These are phyloP conservation scores for Mycena maculata DNA, from an alignment of 768 basidiomycete species.

Conservation along the genomic window DNA sequence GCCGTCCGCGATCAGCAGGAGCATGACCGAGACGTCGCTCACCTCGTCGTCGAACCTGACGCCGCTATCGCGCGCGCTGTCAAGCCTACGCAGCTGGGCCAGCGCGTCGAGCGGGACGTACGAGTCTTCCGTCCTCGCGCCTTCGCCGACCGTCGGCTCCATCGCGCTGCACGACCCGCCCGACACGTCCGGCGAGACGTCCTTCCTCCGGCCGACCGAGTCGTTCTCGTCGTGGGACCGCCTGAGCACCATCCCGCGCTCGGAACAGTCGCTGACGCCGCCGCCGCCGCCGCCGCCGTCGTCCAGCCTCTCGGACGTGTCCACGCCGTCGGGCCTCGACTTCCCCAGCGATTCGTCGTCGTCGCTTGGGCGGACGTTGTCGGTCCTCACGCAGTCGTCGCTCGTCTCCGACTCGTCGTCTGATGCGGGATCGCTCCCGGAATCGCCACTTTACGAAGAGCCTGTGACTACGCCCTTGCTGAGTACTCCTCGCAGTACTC, in stretches of 20 bases:
- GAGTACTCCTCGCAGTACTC: slow-evolving; percentile 37
- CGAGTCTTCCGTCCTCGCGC: slow-evolving; percentile 79
- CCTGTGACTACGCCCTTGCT: slow-evolving; percentile 27
- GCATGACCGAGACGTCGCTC: slow-evolving; percentile 21
- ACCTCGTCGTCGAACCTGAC: slow-evolving; percentile 29
- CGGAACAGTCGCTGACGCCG: slow-evolving; percentile 45
- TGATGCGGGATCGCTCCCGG: not conserved
- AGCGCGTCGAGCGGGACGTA: slow-evolving; percentile 75
- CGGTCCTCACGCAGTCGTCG: slow-evolving; percentile 30
- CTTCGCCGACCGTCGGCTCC: slow-evolving; percentile 73
- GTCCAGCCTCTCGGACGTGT: slow-evolving; percentile 30
- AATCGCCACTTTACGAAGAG: slow-evolving; percentile 14
- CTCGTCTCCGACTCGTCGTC: slow-evolving; percentile 27
- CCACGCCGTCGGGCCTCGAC: slow-evolving; percentile 28
- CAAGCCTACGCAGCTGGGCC: slow-evolving; percentile 57
- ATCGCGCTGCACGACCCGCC: slow-evolving; percentile 66
- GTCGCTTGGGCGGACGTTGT: slow-evolving; percentile 27
- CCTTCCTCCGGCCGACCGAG: slow-evolving; percentile 71
- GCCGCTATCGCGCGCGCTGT: slow-evolving; percentile 42
- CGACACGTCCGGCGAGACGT: slow-evolving; percentile 80
- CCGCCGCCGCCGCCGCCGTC: slow-evolving; percentile 40
- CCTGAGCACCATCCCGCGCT: slow-evolving; percentile 58
- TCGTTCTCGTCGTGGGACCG: slow-evolving; percentile 56
- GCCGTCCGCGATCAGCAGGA: slow-evolving; percentile 28
- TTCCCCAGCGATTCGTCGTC: slow-evolving; percentile 22